A percentile compares a stretch with the other conserved stretches of the same genome.
Conservation (phyloP, 768 basidiomycete species). For the Termitomyces sp. region DNA sequence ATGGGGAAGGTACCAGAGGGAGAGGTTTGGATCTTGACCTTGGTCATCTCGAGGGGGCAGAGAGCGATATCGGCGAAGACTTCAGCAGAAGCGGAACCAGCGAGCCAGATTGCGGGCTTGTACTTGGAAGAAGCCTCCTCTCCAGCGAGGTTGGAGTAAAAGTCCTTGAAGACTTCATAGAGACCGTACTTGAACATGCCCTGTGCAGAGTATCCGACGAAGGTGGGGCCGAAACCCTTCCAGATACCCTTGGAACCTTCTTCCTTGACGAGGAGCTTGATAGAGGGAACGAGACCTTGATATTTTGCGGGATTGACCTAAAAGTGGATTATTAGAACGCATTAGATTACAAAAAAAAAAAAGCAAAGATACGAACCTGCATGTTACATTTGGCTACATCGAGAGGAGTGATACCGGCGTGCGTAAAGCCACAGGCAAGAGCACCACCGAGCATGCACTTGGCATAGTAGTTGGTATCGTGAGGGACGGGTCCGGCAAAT, state of each 20-base stretch:
- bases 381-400: constrained; percentile 92
- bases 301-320: constrained; percentile 78
- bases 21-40: constrained; percentile 87
- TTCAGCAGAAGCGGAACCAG: constrained; percentile 90
- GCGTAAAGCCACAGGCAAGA: constrained; percentile 84
- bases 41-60: constrained; percentile 92
- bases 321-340: background rate
- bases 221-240: constrained; percentile 92
- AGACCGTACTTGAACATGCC: constrained; percentile 99
- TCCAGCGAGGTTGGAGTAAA: constrained; percentile 85
- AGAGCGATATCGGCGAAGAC: constrained; percentile 95
- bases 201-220: constrained; percentile 91
- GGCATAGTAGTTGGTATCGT: constrained; percentile 70
- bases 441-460: constrained; percentile 88
- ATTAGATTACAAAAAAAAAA: background rate
- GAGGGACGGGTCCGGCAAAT: constrained; percentile 66
- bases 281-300: constrained; percentile 54
- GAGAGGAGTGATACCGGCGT: constrained; percentile 82
- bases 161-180: constrained; percentile 95
- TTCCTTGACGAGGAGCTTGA: constrained; percentile 66
- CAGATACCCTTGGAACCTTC: constrained; percentile 85
- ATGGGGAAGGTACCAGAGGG: constrained; percentile 72
- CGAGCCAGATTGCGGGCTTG: constrained; percentile 90
- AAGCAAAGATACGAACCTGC: constrained; percentile 48
- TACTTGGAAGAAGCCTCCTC: constrained; percentile 75